Conservation (phyloP, 148 eudicot genomes). For the Camellia japonica region DNA sequence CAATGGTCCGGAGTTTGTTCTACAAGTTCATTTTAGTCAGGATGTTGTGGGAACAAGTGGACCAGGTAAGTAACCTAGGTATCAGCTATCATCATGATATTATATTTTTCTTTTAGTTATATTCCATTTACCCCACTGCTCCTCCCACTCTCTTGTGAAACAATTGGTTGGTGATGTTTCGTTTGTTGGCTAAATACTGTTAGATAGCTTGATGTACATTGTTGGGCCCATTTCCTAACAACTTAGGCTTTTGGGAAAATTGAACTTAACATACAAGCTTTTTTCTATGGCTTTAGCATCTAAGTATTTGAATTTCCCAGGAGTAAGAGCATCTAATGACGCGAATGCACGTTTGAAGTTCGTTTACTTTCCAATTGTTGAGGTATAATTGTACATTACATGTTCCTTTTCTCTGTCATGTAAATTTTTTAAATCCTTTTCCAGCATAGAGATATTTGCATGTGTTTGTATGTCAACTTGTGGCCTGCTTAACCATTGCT, state of each 20-base stretch:
- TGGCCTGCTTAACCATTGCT: not conserved
- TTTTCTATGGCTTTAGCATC: not conserved
- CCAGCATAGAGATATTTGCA: not conserved
- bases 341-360: conserved; percentile 69
- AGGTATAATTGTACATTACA: conserved; percentile 33
- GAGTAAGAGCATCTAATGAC: conserved; percentile 29
- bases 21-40: conserved; percentile 36
- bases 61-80: conserved; percentile 27
- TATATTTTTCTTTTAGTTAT: not conserved
- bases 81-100: not conserved
- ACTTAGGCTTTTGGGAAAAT: too few relatives aligned
- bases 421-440: not conserved
- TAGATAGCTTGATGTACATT: too few relatives aligned
- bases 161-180: not conserved
- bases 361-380: conserved; percentile 58
- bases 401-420: not conserved
- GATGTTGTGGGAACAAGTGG: conserved; percentile 17
- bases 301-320: conserved; percentile 27
- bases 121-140: not conserved
- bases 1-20: conserved; percentile 64
- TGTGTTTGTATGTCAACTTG: not conserved
- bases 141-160: not conserved
- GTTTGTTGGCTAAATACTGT: not conserved
- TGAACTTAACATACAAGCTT: too few relatives aligned
- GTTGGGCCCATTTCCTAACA: too few relatives aligned